Percentiles rank a stretch among this genome's conserved stretches.
These are phyloP conservation scores for Urtica urens DNA, from an alignment of 306 rosid genomes.

Conservation along the genomic window DNA sequence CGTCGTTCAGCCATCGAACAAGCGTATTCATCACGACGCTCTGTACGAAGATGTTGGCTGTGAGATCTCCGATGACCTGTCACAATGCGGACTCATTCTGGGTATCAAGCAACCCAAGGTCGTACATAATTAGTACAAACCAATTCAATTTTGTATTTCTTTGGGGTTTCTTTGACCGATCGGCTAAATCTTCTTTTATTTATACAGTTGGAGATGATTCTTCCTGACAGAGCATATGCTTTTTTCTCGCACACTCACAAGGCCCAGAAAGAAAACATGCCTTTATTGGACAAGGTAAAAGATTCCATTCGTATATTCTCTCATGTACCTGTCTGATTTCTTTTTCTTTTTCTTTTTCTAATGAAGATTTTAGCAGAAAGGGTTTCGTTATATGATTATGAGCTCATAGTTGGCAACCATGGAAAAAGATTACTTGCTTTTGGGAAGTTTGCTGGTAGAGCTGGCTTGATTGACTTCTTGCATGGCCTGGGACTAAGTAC, in stretches of 20 bases:
- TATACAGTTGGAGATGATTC: conserved; percentile 69
- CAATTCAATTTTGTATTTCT: background rate
- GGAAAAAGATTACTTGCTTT: conserved; percentile 78
- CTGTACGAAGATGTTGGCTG: conserved; percentile 84
- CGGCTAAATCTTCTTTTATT: background rate
- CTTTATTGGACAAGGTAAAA: conserved; percentile 76
- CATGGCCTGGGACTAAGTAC: conserved; percentile 73
- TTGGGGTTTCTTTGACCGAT: background rate
- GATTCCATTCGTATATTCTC: conserved; percentile 8
- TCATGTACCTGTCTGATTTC: background rate
- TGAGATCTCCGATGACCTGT: conserved; percentile 70
- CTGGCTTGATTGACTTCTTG: conserved; percentile 80
- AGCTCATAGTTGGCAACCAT: conserved; percentile 67
- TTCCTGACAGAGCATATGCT: conserved; percentile 82
- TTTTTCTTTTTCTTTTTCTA: background rate
- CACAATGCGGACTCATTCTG: conserved; percentile 72
- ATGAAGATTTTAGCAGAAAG: conserved; percentile 60
- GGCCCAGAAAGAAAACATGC: conserved; percentile 93
- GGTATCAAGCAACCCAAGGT: conserved; percentile 92
- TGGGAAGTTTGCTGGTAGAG: conserved; percentile 91
- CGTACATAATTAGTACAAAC: background rate
- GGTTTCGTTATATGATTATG: conserved; percentile 75
- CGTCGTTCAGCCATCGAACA: conserved; percentile 78
- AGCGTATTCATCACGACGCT: conserved; percentile 66
- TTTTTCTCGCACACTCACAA: conserved; percentile 94